A percentile compares a stretch with the other conserved stretches of the same genome.
Conservation (phyloP, 768 basidiomycete species). For the Porphyrellus cyaneotinctus region DNA sequence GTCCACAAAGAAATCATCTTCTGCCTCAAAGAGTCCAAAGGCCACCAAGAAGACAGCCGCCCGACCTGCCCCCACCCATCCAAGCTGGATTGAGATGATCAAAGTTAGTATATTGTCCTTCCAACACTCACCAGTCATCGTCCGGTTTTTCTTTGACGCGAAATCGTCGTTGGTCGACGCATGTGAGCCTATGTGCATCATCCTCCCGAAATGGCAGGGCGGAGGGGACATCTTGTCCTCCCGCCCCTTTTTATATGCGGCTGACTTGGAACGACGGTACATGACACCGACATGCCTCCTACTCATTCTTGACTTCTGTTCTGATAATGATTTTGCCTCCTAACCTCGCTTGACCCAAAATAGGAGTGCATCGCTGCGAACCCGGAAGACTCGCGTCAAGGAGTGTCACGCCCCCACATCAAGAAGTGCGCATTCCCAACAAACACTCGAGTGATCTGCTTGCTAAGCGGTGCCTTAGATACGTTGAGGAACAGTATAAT, state of each 20-base stretch:
- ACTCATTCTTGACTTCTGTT: constrained; percentile 9
- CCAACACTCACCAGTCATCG: constrained; percentile 11
- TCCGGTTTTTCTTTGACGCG: constrained; percentile 9
- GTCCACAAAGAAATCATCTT: constrained; percentile 44
- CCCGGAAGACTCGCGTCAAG: constrained; percentile 72
- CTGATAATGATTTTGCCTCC: constrained; percentile 13
- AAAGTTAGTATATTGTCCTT: constrained; percentile 47
- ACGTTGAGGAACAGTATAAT: constrained; percentile 78
- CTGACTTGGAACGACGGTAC: constrained; percentile 10
- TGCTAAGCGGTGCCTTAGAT: constrained; percentile 45
- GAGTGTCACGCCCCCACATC: constrained; percentile 88
- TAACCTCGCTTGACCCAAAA: constrained; percentile 20
- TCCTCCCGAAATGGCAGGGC: constrained; percentile 38
- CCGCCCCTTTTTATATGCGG: constrained; percentile 7
- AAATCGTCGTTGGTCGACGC: constrained; percentile 2
- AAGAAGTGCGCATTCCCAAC: constrained; percentile 67
- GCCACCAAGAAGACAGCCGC: constrained; percentile 28
- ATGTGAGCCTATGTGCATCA: constrained; percentile 5
- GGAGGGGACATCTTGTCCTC: constrained; percentile 30
- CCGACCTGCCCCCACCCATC: constrained; percentile 35
- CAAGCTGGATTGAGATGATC: constrained; percentile 76
- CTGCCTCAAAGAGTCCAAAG: constrained; percentile 36
- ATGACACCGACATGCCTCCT: background rate
- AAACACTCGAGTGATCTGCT: constrained; percentile 9
- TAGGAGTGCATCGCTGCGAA: constrained; percentile 80